Evolutionary conservation across 768 basidiomycete species (phyloP), one percentile per base, ranked within the genome.

Genomic region (Flagelloscypha sp.): DNA sequence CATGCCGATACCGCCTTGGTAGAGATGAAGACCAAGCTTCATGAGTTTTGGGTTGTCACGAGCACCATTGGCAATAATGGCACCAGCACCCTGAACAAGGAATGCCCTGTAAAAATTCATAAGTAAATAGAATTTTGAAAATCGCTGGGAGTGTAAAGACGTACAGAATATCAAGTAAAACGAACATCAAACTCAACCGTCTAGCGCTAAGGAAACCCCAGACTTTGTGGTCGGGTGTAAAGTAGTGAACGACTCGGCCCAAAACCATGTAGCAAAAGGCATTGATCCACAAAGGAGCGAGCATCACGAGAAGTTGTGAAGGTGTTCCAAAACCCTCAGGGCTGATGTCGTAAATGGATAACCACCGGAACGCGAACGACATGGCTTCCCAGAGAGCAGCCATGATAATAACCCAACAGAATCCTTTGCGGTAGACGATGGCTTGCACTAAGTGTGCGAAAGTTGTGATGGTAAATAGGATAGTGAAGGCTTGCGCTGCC

Each of bases 351-450:
- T 38, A 20, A 4, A 46, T 36, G 2, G 43, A 29, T 15, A 41
- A 16, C 10, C 40, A 37, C 7, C 49, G 47, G 23, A 47, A 29
- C 19, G 32, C 18, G 33, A 52, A 38, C 29, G 46, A 46, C n/a
- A 19, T 33, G 9, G 44, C 45, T 24, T 50, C 46, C 50, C 50
- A 52, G 12, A 30, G 15, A 3, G 38, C 47, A 8, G 27, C 48
- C 50, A 50, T 46, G 36, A 50, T 33, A 32, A 52, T 35, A 5
- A 52, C 48, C 50, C 50, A 52, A 35, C 46, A 49, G 36, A 52
- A 50, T 18, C 21, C 21, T 31, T 50, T 52, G 10, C 47, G 41
- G 19, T 50, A 50, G 32, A 36, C 28, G 20, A 48, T 29, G 3
- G 46, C 44, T 33, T 52, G 50, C 21, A 46, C 20, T 10, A 46